Conservation (phyloP, 2,329 filamentous ascomycete species). For the Beauveria scarabaeidicola region DNA sequence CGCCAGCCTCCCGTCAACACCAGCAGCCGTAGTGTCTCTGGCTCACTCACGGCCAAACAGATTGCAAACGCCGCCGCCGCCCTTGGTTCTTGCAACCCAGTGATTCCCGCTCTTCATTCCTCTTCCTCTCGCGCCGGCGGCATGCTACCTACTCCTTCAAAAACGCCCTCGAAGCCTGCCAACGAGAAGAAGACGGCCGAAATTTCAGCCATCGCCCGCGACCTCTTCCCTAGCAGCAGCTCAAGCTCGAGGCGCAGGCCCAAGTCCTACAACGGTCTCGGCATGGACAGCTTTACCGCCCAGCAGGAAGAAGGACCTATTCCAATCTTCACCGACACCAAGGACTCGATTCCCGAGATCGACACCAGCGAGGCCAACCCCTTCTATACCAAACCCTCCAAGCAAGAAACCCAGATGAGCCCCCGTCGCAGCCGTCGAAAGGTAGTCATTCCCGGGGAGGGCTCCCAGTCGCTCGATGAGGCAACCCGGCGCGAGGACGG, state of each 20-base stretch:
- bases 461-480: constrained; percentile 51
- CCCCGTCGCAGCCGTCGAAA: constrained; percentile 48
- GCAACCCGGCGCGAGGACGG: constrained; percentile 60
- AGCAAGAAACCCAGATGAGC: constrained; percentile 26
- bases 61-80: constrained; percentile 34
- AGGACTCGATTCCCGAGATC: constrained; percentile 64
- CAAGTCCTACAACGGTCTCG: constrained; percentile 48
- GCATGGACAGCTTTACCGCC: constrained; percentile 49
- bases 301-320: constrained; percentile 54
- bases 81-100: constrained; percentile 27
- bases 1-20: constrained; percentile 37
- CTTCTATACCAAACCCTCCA: constrained; percentile 48
- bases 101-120: constrained; percentile 16
- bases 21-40: constrained; percentile 36
- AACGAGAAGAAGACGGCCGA: constrained; percentile 41
- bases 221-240: constrained; percentile 51
- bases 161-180: constrained; percentile 62
- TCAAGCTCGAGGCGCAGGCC: constrained; percentile 46
- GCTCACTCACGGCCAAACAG: constrained; percentile 34
- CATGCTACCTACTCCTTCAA: constrained; percentile 70
- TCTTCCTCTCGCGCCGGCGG: constrained; percentile 22
- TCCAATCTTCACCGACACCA: constrained; percentile 68
- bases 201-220: constrained; percentile 49
- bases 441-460: constrained; percentile 48
- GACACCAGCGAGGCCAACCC: constrained; percentile 63